Conservation (phyloP, 495 filamentous ascomycete genomes). For the Penicillium coffeae region DNA sequence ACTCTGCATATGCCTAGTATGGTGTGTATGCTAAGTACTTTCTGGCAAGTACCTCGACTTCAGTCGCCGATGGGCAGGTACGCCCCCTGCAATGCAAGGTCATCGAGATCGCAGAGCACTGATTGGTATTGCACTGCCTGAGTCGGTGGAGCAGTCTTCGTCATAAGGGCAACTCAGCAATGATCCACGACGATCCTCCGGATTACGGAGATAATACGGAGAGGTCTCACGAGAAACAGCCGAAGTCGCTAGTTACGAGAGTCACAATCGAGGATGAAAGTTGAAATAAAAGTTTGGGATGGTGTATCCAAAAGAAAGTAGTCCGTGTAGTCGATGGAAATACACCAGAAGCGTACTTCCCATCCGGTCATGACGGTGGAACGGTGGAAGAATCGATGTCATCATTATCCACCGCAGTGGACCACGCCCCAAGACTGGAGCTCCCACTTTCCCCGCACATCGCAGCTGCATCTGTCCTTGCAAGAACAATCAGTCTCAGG, state of each 20-base stretch:
- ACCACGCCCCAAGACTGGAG: neutral
- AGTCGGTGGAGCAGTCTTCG: conserved; percentile 14
- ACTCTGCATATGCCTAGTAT: neutral
- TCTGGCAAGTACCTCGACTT: too few species aligned
- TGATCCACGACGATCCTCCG: conserved; percentile 14
- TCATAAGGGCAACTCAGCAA: conserved; percentile 19
- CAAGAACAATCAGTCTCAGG: neutral
- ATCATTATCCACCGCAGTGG: conserved; percentile 9
- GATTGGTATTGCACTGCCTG: neutral
- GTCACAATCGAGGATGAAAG: too few species aligned
- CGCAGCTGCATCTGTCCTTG: too few species aligned
- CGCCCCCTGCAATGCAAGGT: too few species aligned
- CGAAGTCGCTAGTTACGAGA: neutral
- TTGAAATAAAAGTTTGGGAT: too few species aligned
- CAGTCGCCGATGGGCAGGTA: too few species aligned
- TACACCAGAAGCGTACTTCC: too few species aligned
- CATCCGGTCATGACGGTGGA: too few species aligned
- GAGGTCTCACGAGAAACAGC: neutral
- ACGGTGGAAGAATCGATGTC: neutral
- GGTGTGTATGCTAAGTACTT: too few species aligned
- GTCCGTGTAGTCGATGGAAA: too few species aligned
- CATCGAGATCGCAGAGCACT: neutral
- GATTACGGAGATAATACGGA: conserved; percentile 1
- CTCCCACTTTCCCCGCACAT: conserved; percentile 5
- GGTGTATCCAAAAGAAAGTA: too few species aligned